Evolutionary conservation across 257 asterid species (phyloP).

Genomic region (Gardenia jasminoides): DNA sequence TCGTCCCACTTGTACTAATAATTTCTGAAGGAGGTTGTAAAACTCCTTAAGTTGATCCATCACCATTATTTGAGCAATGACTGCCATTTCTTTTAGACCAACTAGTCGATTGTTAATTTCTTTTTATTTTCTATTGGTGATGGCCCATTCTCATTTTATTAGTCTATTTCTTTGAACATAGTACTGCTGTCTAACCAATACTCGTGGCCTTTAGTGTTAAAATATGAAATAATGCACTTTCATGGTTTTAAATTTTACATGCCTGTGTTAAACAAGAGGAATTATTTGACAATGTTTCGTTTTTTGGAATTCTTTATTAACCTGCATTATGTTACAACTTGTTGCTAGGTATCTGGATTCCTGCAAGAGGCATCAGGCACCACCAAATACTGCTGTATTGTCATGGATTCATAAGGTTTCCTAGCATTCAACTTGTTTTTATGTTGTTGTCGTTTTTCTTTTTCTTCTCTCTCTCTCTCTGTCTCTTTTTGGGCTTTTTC

Average conservation of each 20-base stretch:
- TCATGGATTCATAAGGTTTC: conserved; percentile 30
- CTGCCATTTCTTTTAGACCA: neutral
- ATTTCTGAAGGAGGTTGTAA: conserved; percentile 5
- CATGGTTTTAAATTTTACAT: neutral
- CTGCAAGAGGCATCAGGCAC: conserved; percentile 25
- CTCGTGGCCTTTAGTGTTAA: neutral
- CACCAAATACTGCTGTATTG: conserved; percentile 16
- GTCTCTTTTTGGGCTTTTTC: no score
- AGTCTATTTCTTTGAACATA: neutral
- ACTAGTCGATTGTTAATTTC: neutral
- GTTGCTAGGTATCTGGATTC: conserved; percentile 27
- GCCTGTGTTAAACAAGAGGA: neutral
- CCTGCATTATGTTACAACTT: neutral
- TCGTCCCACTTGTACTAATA: neutral
- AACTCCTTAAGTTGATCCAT: neutral
- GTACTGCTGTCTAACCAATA: neutral
- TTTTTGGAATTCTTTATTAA: neutral
- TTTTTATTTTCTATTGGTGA: neutral
- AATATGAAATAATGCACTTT: neutral
- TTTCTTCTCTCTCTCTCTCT: no score
- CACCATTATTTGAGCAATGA: neutral
- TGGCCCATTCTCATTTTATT: neutral
- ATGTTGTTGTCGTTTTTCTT: no score
- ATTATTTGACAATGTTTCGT: neutral
- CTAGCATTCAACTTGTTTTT: neutral